These are phyloP conservation scores for Beauveria sp. DNA, from an alignment of 2,329 filamentous ascomycete species.

Conservation along the genomic window DNA sequence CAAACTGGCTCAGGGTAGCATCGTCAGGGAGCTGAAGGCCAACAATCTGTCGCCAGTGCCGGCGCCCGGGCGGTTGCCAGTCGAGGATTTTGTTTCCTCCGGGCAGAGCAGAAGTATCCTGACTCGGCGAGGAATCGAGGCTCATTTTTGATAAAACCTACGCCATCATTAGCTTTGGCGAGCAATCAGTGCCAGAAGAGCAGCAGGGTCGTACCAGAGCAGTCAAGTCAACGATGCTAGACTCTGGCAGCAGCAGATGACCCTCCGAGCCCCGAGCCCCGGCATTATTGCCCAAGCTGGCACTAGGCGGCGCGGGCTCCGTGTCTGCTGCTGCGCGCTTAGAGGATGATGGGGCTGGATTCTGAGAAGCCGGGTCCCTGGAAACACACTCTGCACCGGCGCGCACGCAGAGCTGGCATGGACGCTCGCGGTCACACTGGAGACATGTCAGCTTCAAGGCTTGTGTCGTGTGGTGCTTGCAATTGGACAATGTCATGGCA, in stretches of 20 bases:
- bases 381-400: slow-evolving; percentile 10
- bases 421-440: slow-evolving; percentile 9
- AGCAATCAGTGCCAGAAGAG: not conserved
- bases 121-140: not conserved
- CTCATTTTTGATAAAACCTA: slow-evolving; percentile 10
- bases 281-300: not conserved
- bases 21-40: slow-evolving; percentile 6
- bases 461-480: not conserved
- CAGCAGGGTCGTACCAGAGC: not conserved
- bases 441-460: not conserved
- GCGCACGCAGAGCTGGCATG: slow-evolving; percentile 10
- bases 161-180: not conserved
- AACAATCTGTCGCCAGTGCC: slow-evolving; percentile 8
- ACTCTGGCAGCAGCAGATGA: slow-evolving; percentile 3
- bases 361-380: not conserved
- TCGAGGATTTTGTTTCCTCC: slow-evolving; percentile 8
- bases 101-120: slow-evolving; percentile 11
- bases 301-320: not conserved
- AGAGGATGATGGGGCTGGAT: not conserved
- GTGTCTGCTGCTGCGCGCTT: not conserved
- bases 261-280: not conserved
- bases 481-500: not conserved
- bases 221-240: slow-evolving; percentile 9
- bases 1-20: not conserved
- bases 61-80: not conserved